These are phyloP conservation scores for Colletotrichum liaoningense DNA, from an alignment of 2,329 filamentous ascomycete species.

Conservation along the genomic window DNA sequence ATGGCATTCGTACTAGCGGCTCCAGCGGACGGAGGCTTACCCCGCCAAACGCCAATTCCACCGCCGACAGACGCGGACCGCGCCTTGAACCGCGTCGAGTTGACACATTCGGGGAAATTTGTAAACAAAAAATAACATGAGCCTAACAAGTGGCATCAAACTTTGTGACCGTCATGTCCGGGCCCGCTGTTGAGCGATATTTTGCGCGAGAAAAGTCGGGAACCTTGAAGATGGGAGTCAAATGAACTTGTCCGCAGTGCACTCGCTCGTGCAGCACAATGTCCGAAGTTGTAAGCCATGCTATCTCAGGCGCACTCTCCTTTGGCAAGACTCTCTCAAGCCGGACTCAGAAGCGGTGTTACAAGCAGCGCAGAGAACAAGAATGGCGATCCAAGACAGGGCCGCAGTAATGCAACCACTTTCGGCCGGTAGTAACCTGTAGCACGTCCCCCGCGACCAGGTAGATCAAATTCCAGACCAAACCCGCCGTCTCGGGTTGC, in stretches of 20 bases:
- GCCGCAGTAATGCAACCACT: constrained; percentile 10
- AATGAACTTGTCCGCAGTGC: neutral
- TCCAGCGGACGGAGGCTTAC: neutral
- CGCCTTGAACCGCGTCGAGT: constrained; percentile 17
- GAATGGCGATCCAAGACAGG: constrained; percentile 10
- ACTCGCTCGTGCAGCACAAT: constrained; percentile 5
- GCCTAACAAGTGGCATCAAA: neutral
- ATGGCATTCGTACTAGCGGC: neutral
- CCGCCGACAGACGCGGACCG: neutral
- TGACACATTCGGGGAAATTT: constrained; percentile 21
- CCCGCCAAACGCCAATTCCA: constrained; percentile 17
- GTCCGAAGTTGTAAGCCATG: neutral
- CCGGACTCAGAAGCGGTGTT: neutral
- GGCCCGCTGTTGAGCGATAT: neutral
- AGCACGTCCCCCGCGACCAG: constrained; percentile 15
- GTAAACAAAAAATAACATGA: constrained; percentile 27
- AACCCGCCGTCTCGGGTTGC: constrained; percentile 20
- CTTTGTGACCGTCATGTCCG: neutral
- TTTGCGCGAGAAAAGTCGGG: neutral
- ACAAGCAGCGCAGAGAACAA: neutral
- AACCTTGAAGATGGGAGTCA: neutral
- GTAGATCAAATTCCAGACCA: constrained; percentile 15
- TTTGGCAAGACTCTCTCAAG: neutral
- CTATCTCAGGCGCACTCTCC: neutral
- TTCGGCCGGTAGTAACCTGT: constrained; percentile 15